Evolutionary conservation across 2,329 filamentous ascomycete species (phyloP).

Genomic region (Juglanconis sp.): DNA sequence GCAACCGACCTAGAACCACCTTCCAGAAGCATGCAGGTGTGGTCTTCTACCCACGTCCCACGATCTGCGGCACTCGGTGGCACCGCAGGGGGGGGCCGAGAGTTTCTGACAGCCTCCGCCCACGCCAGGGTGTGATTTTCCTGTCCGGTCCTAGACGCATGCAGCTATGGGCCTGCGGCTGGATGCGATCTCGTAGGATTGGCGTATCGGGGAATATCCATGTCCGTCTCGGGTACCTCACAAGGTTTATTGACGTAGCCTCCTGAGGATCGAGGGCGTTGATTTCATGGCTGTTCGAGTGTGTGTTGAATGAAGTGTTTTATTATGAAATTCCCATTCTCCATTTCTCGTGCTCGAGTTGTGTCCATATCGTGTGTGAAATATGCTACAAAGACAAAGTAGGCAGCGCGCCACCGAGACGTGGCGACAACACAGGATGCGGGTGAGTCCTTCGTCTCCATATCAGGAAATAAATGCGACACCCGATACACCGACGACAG

Average conservation of each 20-base stretch:
- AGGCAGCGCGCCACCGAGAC: neutral
- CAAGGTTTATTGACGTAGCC: neutral
- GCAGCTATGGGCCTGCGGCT: neutral
- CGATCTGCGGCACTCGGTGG: neutral
- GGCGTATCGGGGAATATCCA: constrained; percentile 5
- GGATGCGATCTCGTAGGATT: neutral
- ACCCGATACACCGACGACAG: constrained; percentile 7
- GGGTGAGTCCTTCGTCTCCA: neutral
- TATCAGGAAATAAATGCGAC: constrained; percentile 3
- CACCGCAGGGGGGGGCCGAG: neutral
- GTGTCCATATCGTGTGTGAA: neutral
- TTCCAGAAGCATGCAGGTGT: constrained; percentile 15
- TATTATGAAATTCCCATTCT: neutral
- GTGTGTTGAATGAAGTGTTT: neutral
- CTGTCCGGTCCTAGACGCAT: neutral
- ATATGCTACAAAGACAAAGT: neutral
- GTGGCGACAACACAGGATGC: neutral
- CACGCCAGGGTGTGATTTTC: neutral
- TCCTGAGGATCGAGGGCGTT: neutral
- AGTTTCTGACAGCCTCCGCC: neutral
- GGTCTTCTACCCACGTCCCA: neutral
- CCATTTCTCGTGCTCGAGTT: neutral
- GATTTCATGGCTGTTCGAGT: neutral
- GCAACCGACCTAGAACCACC: constrained; percentile 7
- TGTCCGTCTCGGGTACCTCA: constrained; percentile 2